Conservation (phyloP, 1,284 basidiomycete genomes). For the Leccinum angustisporum region DNA sequence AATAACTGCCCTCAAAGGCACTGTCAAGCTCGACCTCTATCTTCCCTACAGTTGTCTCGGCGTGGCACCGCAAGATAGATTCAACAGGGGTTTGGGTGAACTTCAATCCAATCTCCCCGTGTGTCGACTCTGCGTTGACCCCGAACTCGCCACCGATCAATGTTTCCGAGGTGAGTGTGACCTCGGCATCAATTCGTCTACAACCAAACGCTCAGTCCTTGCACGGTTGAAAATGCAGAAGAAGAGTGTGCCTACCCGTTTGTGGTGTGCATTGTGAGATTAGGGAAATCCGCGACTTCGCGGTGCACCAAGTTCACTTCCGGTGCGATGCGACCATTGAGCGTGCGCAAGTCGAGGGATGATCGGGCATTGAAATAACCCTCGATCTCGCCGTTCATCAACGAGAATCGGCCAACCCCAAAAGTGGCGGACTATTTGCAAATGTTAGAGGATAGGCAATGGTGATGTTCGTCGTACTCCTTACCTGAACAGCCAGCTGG, state of each 20-base stretch:
- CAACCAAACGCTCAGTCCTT: conserved; percentile 9
- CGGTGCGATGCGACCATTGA: conserved; percentile 40
- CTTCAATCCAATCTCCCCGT: conserved; percentile 35
- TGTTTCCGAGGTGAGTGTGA: conserved; percentile 31
- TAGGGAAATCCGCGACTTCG: conserved; percentile 22
- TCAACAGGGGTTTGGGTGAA: conserved; percentile 40
- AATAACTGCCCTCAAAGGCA: conserved; percentile 47
- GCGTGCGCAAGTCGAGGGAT: conserved; percentile 37
- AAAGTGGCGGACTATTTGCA: conserved; percentile 37
- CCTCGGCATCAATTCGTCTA: conserved; percentile 34
- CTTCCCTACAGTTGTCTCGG: conserved; percentile 34
- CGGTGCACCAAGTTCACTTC: conserved; percentile 37
- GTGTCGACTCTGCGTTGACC: conserved; percentile 33
- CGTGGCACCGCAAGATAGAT: conserved; percentile 37
- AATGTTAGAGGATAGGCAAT: conserved; percentile 3
- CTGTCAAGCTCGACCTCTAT: conserved; percentile 36
- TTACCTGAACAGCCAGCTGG: conserved; percentile 34
- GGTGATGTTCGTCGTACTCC: not conserved
- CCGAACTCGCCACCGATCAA: conserved; percentile 35
- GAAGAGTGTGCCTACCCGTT: conserved; percentile 38
- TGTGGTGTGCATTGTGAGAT: conserved; percentile 31
- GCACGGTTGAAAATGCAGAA: not conserved
- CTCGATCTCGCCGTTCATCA: conserved; percentile 38
- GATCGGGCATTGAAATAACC: conserved; percentile 43
- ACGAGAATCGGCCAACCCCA: conserved; percentile 30